Evolutionary conservation across 2,329 filamentous ascomycete species (phyloP).

Genomic region (Thelonectria rubi): DNA sequence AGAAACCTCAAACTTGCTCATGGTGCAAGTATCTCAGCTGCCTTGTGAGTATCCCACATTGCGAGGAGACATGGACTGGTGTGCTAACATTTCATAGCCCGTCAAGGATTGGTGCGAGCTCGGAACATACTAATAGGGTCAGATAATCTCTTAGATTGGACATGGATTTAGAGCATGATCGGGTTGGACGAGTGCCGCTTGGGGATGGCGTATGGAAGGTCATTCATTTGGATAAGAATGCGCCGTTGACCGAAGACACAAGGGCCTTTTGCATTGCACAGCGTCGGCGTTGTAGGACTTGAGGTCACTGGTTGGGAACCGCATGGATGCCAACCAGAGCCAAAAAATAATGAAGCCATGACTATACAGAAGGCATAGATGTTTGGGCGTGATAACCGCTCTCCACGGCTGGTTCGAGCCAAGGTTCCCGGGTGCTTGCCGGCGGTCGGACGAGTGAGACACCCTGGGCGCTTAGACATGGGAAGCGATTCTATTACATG

Average conservation of each 20-base stretch:
- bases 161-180: conserved; percentile 8
- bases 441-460: neutral
- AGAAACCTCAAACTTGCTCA: conserved; percentile 71
- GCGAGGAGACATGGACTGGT: neutral
- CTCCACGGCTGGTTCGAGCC: neutral
- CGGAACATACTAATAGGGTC: conserved; percentile 45
- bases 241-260: conserved; percentile 19
- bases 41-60: conserved; percentile 70
- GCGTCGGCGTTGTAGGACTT: conserved; percentile 47
- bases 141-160: neutral
- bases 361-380: conserved; percentile 21
- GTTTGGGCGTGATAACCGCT: conserved; percentile 4
- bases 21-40: conserved; percentile 98
- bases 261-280: conserved; percentile 41
- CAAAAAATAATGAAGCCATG: conserved; percentile 29
- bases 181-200: conserved; percentile 1
- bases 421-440: neutral
- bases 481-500: conserved; percentile 37
- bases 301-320: conserved; percentile 22
- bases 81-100: conserved; percentile 55
- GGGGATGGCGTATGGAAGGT: conserved; percentile 10
- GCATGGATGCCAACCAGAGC: conserved; percentile 12
- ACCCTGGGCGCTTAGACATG: conserved; percentile 22
- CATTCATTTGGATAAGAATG: conserved; percentile 25
- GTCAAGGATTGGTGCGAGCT: conserved; percentile 74